Percentiles rank a stretch among this genome's conserved stretches.
Conservation (phyloP, 371 early-diverging fungal genomes). For the Capniomyces stellatus region DNA sequence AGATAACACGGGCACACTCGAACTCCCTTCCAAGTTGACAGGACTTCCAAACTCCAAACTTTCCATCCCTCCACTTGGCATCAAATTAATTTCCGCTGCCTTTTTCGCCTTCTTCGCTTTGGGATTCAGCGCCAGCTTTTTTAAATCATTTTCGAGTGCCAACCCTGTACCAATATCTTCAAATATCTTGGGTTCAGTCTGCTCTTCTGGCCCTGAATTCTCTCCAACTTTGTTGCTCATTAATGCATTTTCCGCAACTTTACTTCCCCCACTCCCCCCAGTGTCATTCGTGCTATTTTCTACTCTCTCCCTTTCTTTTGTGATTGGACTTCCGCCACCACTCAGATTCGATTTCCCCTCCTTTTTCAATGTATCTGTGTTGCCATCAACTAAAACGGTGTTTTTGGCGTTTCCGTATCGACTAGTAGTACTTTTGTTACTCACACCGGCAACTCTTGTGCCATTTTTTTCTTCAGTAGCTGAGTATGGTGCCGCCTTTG, state of each 20-base stretch:
- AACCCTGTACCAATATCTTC: background rate
- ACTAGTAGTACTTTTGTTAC: too few species aligned
- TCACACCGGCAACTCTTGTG: background rate
- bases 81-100: too few species aligned
- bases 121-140: too few species aligned
- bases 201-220: background rate
- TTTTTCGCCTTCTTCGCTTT: too few species aligned
- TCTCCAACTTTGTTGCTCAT: background rate
- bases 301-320: background rate
- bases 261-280: background rate
- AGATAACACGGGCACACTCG: background rate
- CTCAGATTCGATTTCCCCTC: background rate
- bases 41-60: too few species aligned
- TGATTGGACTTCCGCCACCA: background rate
- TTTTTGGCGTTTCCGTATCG: background rate
- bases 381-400: background rate
- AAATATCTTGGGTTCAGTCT: background rate
- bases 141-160: background rate
- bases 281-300: too few species aligned
- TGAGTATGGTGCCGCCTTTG: background rate
- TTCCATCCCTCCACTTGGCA: too few species aligned
- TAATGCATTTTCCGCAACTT: background rate
- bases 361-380: too few species aligned
- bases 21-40: background rate
- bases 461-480: background rate